Evolutionary conservation across 176 grass and related monocot species (phyloP), one percentile per base, ranked within the genome.

Genomic region (Musa troglodytarum): DNA sequence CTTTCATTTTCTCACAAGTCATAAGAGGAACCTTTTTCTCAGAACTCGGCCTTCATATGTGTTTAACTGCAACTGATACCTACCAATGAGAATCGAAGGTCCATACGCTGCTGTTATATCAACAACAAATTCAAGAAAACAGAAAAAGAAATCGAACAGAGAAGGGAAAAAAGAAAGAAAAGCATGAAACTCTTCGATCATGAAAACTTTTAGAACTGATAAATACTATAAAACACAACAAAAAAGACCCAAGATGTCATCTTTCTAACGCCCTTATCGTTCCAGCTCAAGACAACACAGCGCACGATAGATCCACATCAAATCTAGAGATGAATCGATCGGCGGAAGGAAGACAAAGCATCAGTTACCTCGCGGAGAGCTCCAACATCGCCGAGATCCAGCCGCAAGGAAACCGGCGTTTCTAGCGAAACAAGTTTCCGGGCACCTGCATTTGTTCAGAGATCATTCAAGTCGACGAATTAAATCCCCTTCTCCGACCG

Each of bases 261-360:
- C 59, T 63, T 65, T 8, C 72, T 57, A 82, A 79, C 63, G 25
- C 54, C 26, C 72, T 16, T 19, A 16, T 12, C 20, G 71, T 13
- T 80, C 63, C 81, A 80, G 79, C 79, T 80, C 75, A 82, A 73
- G 77, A 70, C 61, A 62, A 54, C 22, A 22, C 74, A 78, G 34
- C 50, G 17, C n/a, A 29, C 2, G 20, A 63, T 52, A 50, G 26
- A 14, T 7, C 17, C 66, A 17, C 34, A 20, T 13, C 21, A 52
- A 24, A 20, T 52, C 28, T 6, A 10, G 10, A 12, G 74, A 74
- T 81, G 80, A 74, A 54, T 56, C 58, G 14, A 52, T 7, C 19
- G 56, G 11, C 52, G 28, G 58, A 71, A 51, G 56, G 68, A 19
- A 75, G 19, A 1, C 49, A 50, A 70, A 50, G 17, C 43, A n/a